These are phyloP conservation scores for Dinochytrium kinnereticum DNA, from an alignment of 371 early-diverging fungal species.

Conservation along the genomic window DNA sequence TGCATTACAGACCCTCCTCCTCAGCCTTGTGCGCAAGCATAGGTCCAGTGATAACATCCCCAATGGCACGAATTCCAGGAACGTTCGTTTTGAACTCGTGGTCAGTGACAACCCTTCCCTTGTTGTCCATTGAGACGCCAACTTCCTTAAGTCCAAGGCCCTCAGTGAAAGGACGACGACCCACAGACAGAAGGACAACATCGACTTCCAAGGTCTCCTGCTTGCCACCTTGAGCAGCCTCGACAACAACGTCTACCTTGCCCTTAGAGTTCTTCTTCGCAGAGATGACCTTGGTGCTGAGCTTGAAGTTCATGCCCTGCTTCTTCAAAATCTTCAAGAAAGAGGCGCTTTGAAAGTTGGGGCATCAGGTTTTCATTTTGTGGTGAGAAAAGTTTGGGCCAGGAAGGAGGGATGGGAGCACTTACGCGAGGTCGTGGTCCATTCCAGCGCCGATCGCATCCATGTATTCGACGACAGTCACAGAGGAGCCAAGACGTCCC, in stretches of 20 bases:
- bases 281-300: slow-evolving; percentile 92
- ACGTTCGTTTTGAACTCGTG: slow-evolving; percentile 89
- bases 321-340: slow-evolving; percentile 91
- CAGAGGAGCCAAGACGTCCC: slow-evolving; percentile 93
- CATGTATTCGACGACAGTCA: slow-evolving; percentile 96
- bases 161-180: slow-evolving; percentile 94
- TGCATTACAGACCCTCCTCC: slow-evolving; percentile 87
- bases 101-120: slow-evolving; percentile 89
- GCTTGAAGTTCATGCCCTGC: slow-evolving; percentile 98
- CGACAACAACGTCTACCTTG: slow-evolving; percentile 87
- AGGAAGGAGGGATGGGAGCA: slow-evolving; percentile 3
- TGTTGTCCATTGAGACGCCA: slow-evolving; percentile 86
- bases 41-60: slow-evolving; percentile 95
- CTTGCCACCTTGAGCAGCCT: slow-evolving; percentile 68
- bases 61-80: slow-evolving; percentile 89
- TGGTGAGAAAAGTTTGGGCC: not conserved
- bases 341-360: slow-evolving; percentile 60
- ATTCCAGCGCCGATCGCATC: slow-evolving; percentile 95
- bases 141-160: slow-evolving; percentile 89
- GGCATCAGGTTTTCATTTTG: not conserved
- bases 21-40: slow-evolving; percentile 99
- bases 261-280: slow-evolving; percentile 83
- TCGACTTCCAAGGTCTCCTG: slow-evolving; percentile 79
- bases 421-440: slow-evolving; percentile 91
- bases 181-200: slow-evolving; percentile 91